Base-by-base conservation (phyloP, 2,329 filamentous ascomycete genomes). In the Microdochium paspali region DNA sequence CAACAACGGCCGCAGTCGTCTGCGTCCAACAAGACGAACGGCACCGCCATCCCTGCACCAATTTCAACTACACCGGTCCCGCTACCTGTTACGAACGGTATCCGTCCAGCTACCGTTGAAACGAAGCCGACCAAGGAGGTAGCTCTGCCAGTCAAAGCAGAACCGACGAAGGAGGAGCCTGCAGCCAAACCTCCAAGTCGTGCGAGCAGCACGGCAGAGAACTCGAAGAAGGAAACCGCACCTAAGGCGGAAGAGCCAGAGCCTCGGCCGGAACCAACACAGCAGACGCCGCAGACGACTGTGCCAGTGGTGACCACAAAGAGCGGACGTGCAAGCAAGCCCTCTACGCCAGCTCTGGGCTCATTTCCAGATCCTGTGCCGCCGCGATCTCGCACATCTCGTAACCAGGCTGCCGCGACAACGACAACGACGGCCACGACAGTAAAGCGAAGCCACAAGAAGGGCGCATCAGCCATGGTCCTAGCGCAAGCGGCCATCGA, bases 321-420 rank as follows among this genome's bases (percentile, higher is more conserved):
- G 65, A 83, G 79, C 51, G 80, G 80, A 2, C 71, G 80, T 48
- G 77, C 80, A 10, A 84, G 80, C 61, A 84, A 84, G 59, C 80
- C 80, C 2, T 84, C 80, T 3, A 84, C 81, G 2, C 81, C 80
- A 13, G 77, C 79, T 3, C 57, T 82, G 45, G 71, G 74, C 4
- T 76, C 71, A 3, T 82, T 84, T 53, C 74, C 79, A 30, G 80
- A 84, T 45, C 68, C 73, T 2, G 61, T 71, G 2, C 54, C 55
- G 10, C 35, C 35, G 23, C 68, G 79, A 47, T 72, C 79, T 15
- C 66, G 80, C 46, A 71, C 77, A 2, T 73, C 78, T 2, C 70
- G 79, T 24, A 74, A 69, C 47, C 61, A 55, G 42, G 69, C 72
- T 18, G 54, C 47, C 28, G 51, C 53, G 45, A 58, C 20, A 50